These are phyloP conservation scores for Aspergillus persii DNA, from an alignment of 2,329 filamentous ascomycete species.

Conservation along the genomic window DNA sequence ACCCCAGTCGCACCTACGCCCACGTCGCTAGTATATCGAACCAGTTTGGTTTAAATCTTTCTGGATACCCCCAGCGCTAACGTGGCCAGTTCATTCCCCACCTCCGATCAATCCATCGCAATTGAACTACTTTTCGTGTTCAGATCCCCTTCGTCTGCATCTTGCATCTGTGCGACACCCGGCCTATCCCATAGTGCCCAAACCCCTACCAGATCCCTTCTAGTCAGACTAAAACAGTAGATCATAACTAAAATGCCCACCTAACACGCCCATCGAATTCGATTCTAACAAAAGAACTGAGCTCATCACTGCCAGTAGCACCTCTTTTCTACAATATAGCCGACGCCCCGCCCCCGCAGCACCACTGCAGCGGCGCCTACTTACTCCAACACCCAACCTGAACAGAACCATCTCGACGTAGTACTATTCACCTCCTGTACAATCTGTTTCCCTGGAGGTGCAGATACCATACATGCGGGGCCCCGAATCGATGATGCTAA, in stretches of 20 bases:
- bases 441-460: too few relatives aligned
- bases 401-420: constrained; percentile 37
- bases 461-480: too few relatives aligned
- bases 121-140: neutral
- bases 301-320: too few relatives aligned
- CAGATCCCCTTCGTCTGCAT: neutral
- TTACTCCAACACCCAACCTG: constrained; percentile 36
- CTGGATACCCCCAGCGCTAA: neutral
- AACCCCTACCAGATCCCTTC: too few relatives aligned
- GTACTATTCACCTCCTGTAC: constrained; percentile 21
- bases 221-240: too few relatives aligned
- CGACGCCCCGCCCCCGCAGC: constrained; percentile 23
- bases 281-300: too few relatives aligned
- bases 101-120: neutral
- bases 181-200: too few relatives aligned
- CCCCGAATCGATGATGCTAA: too few relatives aligned
- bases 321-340: constrained; percentile 11
- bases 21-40: neutral
- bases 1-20: too few relatives aligned
- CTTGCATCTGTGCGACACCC: neutral
- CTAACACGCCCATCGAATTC: too few relatives aligned
- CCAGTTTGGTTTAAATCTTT: neutral
- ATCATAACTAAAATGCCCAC: too few relatives aligned
- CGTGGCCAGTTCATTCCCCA: neutral
- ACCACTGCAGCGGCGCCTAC: neutral